These are phyloP conservation scores for Physcia stellaris DNA, from an alignment of 495 filamentous ascomycete species.

Conservation along the genomic window DNA sequence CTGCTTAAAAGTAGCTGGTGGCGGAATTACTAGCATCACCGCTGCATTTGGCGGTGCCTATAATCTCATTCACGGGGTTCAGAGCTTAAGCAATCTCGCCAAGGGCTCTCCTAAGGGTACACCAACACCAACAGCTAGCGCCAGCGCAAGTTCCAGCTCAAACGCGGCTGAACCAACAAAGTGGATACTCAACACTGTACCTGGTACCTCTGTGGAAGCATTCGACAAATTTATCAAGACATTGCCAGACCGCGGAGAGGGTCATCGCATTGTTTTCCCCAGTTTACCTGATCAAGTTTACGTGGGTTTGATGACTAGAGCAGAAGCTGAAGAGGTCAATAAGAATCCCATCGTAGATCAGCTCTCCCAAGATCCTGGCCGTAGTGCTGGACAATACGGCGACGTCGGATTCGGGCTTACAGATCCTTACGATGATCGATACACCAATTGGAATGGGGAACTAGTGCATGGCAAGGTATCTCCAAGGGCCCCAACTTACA, in stretches of 20 bases:
- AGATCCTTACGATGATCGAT: background rate
- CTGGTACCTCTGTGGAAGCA: background rate
- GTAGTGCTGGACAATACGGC: background rate
- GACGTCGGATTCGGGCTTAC: no score
- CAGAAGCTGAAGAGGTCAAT: background rate
- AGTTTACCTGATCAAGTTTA: background rate
- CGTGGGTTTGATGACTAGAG: background rate
- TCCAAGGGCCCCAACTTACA: no score
- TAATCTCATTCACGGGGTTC: no score
- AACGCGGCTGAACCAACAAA: background rate
- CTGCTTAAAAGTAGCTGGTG: no score
- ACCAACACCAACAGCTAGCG: background rate
- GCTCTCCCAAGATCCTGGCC: background rate
- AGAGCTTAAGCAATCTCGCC: no score
- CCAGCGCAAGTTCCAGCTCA: background rate
- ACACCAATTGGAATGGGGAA: background rate
- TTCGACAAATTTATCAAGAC: constrained; percentile 1
- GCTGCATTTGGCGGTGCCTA: no score
- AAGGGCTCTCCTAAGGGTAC: no score
- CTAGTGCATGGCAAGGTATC: no score
- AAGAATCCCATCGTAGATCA: constrained; percentile 1
- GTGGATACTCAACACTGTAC: constrained; percentile 5
- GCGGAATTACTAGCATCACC: no score
- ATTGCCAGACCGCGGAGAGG: background rate
- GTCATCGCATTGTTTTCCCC: background rate